phyloP scores from a whole-genome alignment of 2,329 filamentous ascomycete genomes.

The Penicillium corylophilum region DNA sequence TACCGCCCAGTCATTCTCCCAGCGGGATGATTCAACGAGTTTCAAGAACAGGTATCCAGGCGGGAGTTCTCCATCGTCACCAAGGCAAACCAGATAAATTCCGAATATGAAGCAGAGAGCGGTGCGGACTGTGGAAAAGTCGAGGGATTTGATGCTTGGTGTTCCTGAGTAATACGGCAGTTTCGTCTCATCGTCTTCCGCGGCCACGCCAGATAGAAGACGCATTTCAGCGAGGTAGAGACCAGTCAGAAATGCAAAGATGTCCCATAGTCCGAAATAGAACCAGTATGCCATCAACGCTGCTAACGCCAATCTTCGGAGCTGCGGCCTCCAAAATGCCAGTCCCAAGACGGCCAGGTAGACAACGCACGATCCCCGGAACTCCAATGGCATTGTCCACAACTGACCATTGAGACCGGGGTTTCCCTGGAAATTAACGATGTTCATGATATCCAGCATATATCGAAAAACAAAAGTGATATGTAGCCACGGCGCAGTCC shows the following conservation, averaged over 20 bases:
- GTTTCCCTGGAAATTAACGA: constrained; percentile 9
- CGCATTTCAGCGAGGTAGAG: constrained; percentile 4
- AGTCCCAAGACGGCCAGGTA: constrained; percentile 18
- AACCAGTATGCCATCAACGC: constrained; percentile 17
- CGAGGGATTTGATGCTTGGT: not conserved
- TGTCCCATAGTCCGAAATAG: constrained; percentile 25
- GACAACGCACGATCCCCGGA: constrained; percentile 24
- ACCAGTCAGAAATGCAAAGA: constrained; percentile 14
- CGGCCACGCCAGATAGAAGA: not conserved
- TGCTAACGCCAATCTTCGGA: constrained; percentile 11
- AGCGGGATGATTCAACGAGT: constrained; percentile 14
- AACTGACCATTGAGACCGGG: constrained; percentile 20
- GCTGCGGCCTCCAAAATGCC: constrained; percentile 18
- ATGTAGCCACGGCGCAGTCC: constrained; percentile 12
- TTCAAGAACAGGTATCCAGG: constrained; percentile 21
- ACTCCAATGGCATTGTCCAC: constrained; percentile 29
- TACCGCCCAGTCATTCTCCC: constrained; percentile 18
- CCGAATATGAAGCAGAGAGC: constrained; percentile 13
- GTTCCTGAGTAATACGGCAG: constrained; percentile 2
- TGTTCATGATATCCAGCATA: constrained; percentile 10
- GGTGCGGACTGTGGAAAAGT: constrained; percentile 1
- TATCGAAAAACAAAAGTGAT: constrained; percentile 11
- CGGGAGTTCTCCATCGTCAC: constrained; percentile 19
- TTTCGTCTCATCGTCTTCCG: not conserved
- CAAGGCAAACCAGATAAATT: constrained; percentile 20